Percentiles rank a stretch among this genome's conserved stretches.
These are phyloP conservation scores for Phoma sp. DNA, from an alignment of 2,329 filamentous ascomycete species.

Conservation along the genomic window DNA sequence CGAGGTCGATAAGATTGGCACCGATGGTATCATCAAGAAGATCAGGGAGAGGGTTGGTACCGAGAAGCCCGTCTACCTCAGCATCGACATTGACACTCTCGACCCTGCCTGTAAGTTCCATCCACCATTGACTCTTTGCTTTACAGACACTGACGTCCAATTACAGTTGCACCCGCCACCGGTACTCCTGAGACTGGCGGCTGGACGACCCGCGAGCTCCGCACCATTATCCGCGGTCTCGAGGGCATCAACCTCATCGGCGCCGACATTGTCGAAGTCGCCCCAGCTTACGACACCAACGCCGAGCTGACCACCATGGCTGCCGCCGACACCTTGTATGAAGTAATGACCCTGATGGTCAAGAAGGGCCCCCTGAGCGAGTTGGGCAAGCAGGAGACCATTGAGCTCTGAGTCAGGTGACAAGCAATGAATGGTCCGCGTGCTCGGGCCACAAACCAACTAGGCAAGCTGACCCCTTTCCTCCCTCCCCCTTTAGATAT, in stretches of 20 bases:
- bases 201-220: slow-evolving; percentile 75
- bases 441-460: not conserved
- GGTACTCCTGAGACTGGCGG: slow-evolving; percentile 79
- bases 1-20: slow-evolving; percentile 72
- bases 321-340: slow-evolving; percentile 73
- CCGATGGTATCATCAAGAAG: slow-evolving; percentile 77
- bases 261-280: slow-evolving; percentile 76
- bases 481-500: slow-evolving; percentile 10
- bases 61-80: slow-evolving; percentile 77
- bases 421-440: not conserved
- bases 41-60: slow-evolving; percentile 78
- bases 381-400: slow-evolving; percentile 44
- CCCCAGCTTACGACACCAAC: slow-evolving; percentile 75
- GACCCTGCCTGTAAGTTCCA: slow-evolving; percentile 73
- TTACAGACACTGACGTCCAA: slow-evolving; percentile 7
- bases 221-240: slow-evolving; percentile 73
- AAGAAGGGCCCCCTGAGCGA: slow-evolving; percentile 74
- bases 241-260: slow-evolving; percentile 73
- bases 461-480: slow-evolving; percentile 15
- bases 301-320: slow-evolving; percentile 77
- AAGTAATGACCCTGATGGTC: slow-evolving; percentile 83
- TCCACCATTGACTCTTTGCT: not conserved
- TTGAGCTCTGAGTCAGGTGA: slow-evolving; percentile 29
- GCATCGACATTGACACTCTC: slow-evolving; percentile 85
- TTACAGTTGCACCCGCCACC: slow-evolving; percentile 70